Evolutionary conservation across 345 rosid genomes (phyloP), one percentile per base, ranked within the genome.

Genomic region (Brassica carinata): DNA sequence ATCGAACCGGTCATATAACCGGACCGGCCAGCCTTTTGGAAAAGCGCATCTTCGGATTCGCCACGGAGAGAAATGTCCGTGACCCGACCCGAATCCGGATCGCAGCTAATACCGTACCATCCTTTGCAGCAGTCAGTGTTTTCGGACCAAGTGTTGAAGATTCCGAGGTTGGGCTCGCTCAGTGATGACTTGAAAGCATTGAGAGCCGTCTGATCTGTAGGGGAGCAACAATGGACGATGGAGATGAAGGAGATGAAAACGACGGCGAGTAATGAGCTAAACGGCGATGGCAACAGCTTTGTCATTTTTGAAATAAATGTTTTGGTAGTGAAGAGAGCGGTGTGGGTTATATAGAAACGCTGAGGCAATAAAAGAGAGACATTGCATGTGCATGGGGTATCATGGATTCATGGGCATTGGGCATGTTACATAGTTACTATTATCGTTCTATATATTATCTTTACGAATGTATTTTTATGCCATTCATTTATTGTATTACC

Each of bases 101-200:
- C 85, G 73, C 97, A 93, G 88, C 91, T 89, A 76, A 95, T 71
- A 67, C 97, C 98, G 81, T 90, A 90, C 98, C 98, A 95, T 69
- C 31, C 34, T 64, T 81, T 43, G 84, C 97, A 92, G 87, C 94
- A 94, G 77, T 89, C 77, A 14, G 87, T 73, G 72, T 87, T 93
- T 5, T 80, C 83, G 18, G 81, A 74, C 99, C 99, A 95, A 0
- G 98, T 74, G 74, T 82, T 75, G 87, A 95, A 91, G 81, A 93
- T 82, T 57, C 98, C 97, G 23, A 95, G 79, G 82, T 87, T 85
- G 1, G 97, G 90, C 59, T 95, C 99, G 57, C 64, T 83, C 9
- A 95, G 85, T 0, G 93, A 83, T 14, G 94, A 87, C 77, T 87
- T 90, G 73, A 95, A 84, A 38, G 89, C 85, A 30, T 84, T 71